These are phyloP conservation scores for Pichia sp. DNA, from an alignment of 1,139 yeast genomes.

Conservation along the genomic window DNA sequence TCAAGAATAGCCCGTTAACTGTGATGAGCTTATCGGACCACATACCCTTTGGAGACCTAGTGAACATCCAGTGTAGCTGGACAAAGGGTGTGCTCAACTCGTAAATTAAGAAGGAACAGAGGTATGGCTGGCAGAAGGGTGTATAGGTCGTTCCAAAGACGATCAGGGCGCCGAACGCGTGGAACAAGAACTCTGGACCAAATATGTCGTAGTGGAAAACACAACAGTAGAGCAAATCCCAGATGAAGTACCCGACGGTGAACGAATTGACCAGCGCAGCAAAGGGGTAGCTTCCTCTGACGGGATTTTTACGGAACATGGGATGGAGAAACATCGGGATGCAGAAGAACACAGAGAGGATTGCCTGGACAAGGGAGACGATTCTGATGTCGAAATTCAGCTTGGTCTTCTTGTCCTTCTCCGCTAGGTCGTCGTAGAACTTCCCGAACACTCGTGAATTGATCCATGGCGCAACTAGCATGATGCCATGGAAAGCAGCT, in stretches of 20 bases:
- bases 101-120: conserved; percentile 49
- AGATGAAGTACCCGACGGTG: conserved; percentile 49
- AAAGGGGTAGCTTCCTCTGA: conserved; percentile 46
- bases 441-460: conserved; percentile 28
- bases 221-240: conserved; percentile 51
- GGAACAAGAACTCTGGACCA: conserved; percentile 51
- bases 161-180: conserved; percentile 50
- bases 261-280: conserved; percentile 45
- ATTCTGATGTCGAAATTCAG: conserved; percentile 54
- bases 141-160: conserved; percentile 42
- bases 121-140: conserved; percentile 51
- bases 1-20: conserved; percentile 45
- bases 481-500: conserved; percentile 39
- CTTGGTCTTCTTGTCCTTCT: conserved; percentile 25
- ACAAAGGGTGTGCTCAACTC: conserved; percentile 59
- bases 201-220: conserved; percentile 40
- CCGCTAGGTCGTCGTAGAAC: conserved; percentile 22
- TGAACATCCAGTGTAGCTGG: conserved; percentile 55
- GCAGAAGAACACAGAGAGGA: conserved; percentile 40
- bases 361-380: conserved; percentile 52
- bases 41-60: conserved; percentile 47
- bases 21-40: conserved; percentile 38
- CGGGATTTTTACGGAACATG: conserved; percentile 37
- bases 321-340: conserved; percentile 50
- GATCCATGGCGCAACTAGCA: conserved; percentile 34